Conservation (phyloP, 1,139 yeast species). For the Candida tetrigidarum region DNA sequence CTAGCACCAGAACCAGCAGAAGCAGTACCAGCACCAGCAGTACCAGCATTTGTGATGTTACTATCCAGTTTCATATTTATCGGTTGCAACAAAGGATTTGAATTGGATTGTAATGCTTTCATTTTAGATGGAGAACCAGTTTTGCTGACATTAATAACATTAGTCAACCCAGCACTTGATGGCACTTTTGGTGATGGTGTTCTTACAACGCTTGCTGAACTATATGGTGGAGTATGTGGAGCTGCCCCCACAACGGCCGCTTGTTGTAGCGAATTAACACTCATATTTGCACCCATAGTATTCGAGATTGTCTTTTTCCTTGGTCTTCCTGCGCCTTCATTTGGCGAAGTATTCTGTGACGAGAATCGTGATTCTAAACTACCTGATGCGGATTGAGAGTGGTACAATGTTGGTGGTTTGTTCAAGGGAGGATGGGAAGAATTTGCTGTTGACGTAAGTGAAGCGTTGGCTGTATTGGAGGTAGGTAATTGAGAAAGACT, state of each 20-base stretch:
- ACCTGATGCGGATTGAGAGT: constrained; percentile 54
- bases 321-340: constrained; percentile 29
- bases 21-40: constrained; percentile 3
- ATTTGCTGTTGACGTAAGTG: constrained; percentile 1
- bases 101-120: constrained; percentile 54
- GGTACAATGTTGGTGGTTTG: constrained; percentile 53
- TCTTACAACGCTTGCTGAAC: constrained; percentile 45
- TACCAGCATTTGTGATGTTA: constrained; percentile 3
- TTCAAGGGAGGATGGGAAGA: constrained; percentile 33
- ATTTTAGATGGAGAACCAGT: constrained; percentile 54
- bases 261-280: constrained; percentile 8
- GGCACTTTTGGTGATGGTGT: constrained; percentile 50
- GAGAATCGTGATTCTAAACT: constrained; percentile 41
- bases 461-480: constrained; percentile 6
- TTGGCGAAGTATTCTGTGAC: constrained; percentile 19
- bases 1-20: too few species aligned
- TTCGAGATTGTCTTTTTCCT: constrained; percentile 44
- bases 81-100: constrained; percentile 62
- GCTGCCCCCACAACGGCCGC: constrained; percentile 16
- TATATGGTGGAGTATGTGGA: constrained; percentile 15
- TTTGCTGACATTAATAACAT: constrained; percentile 22
- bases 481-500: constrained; percentile 30
- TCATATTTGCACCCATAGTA: constrained; percentile 23
- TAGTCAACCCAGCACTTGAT: constrained; percentile 25
- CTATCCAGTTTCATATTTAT: constrained; percentile 49